These are phyloP conservation scores for Pleurotus tuoliensis DNA, from an alignment of 768 basidiomycete genomes.

Conservation along the genomic window DNA sequence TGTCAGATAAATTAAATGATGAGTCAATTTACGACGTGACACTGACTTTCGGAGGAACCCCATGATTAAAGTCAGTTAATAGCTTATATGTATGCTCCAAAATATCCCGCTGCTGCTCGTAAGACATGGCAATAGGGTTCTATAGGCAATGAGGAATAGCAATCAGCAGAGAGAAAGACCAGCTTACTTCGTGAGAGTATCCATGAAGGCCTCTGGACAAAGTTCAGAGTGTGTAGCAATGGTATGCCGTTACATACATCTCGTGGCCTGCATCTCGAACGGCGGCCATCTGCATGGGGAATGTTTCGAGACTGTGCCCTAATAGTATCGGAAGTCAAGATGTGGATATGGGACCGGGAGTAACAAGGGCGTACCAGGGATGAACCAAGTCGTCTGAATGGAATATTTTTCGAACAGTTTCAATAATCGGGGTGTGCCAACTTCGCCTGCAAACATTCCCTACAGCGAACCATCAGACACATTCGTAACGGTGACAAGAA, in stretches of 20 bases:
- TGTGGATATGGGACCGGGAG: background rate
- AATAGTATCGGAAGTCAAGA: background rate
- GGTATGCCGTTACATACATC: conserved; percentile 35
- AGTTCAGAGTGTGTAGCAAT: background rate
- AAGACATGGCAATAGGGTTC: conserved; percentile 58
- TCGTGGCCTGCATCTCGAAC: conserved; percentile 75
- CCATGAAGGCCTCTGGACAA: conserved; percentile 55
- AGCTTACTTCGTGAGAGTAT: conserved; percentile 60
- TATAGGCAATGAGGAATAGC: conserved; percentile 14
- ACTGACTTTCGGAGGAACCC: conserved; percentile 44
- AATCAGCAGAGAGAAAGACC: background rate
- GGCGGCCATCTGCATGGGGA: conserved; percentile 64
- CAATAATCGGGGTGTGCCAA: conserved; percentile 63
- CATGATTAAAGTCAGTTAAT: conserved; percentile 63
- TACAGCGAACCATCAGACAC: conserved; percentile 7
- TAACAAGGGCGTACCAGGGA: conserved; percentile 45
- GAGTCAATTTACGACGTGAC: background rate
- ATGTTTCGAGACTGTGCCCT: conserved; percentile 75
- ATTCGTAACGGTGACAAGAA: background rate
- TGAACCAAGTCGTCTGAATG: conserved; percentile 72
- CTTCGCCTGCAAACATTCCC: conserved; percentile 76
- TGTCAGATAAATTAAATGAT: background rate
- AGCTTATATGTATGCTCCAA: conserved; percentile 61
- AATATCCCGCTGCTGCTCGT: conserved; percentile 69
- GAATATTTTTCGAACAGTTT: conserved; percentile 69